Evolutionary conservation across 2,329 filamentous ascomycete species (phyloP).

Genomic region (Acrodontium crateriforme): DNA sequence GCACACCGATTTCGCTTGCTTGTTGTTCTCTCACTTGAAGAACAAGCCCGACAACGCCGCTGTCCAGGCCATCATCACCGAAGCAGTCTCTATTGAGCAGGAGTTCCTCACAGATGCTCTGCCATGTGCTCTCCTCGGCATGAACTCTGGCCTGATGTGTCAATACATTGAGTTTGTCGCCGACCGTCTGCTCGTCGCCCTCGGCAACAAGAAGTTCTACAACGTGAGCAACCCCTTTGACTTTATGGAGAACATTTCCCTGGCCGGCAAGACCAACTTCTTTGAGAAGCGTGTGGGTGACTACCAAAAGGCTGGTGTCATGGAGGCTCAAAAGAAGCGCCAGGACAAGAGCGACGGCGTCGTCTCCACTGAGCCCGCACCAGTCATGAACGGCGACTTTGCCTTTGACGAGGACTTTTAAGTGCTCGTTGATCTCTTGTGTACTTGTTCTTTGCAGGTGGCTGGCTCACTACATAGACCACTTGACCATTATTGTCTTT

Average conservation of each 20-base stretch:
- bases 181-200: slow-evolving; percentile 80
- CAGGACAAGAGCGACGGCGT: slow-evolving; percentile 24
- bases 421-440: too few relatives aligned
- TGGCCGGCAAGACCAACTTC: slow-evolving; percentile 99
- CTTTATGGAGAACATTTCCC: slow-evolving; percentile 99
- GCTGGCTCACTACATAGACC: too few relatives aligned
- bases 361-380: slow-evolving; percentile 27
- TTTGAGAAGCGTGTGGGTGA: slow-evolving; percentile 99
- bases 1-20: slow-evolving; percentile 97
- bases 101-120: slow-evolving; percentile 96
- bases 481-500: too few relatives aligned
- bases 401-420: slow-evolving; percentile 95
- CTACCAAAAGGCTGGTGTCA: slow-evolving; percentile 99
- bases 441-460: too few relatives aligned
- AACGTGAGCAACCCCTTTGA: slow-evolving; percentile 92
- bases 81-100: slow-evolving; percentile 89
- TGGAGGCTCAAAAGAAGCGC: slow-evolving; percentile 61
- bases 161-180: slow-evolving; percentile 99
- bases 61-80: slow-evolving; percentile 77
- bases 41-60: slow-evolving; percentile 72
- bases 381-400: slow-evolving; percentile 57
- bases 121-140: slow-evolving; percentile 82
- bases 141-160: slow-evolving; percentile 96
- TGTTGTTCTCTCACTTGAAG: slow-evolving; percentile 94
- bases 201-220: slow-evolving; percentile 92